A percentile compares a stretch with the other conserved stretches of the same genome.
These are phyloP conservation scores for Rosa lucieae DNA, from an alignment of 306 rosid genomes.

Conservation along the genomic window DNA sequence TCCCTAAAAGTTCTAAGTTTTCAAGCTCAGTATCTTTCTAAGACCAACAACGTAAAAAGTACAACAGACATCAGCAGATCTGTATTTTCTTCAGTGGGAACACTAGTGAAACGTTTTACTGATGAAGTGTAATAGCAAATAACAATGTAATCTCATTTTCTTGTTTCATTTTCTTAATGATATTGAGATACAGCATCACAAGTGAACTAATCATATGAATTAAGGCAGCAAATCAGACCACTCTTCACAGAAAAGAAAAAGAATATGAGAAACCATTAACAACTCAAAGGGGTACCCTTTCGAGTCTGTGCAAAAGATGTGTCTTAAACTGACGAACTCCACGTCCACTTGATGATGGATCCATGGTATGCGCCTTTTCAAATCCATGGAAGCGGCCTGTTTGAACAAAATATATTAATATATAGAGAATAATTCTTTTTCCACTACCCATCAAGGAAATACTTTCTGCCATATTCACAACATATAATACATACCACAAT, in stretches of 20 bases:
- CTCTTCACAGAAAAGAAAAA: slow-evolving; percentile 12
- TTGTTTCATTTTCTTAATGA: neutral
- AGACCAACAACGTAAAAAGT: neutral
- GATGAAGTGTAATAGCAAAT: neutral
- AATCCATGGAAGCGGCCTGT: slow-evolving; percentile 97
- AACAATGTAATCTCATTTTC: neutral
- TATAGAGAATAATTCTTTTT: slow-evolving; percentile 7
- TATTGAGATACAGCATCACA: neutral
- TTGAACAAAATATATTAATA: slow-evolving; percentile 24
- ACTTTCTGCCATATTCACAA: neutral
- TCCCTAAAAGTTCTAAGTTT: neutral
- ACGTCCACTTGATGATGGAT: slow-evolving; percentile 81
- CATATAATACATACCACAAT: neutral
- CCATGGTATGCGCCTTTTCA: slow-evolving; percentile 81
- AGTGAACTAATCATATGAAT: neutral
- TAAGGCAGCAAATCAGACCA: slow-evolving; percentile 14
- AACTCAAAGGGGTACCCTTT: slow-evolving; percentile 51
- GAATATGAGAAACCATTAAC: slow-evolving; percentile 19
- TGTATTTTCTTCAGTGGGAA: neutral
- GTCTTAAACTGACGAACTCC: slow-evolving; percentile 99
- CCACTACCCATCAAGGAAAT: slow-evolving; percentile 6
- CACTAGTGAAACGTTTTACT: neutral
- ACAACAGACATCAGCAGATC: neutral
- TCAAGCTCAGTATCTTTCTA: neutral
- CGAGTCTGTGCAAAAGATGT: slow-evolving; percentile 71